Base-by-base conservation (phyloP, 2,329 filamentous ascomycete genomes). In the Blastomyces gilchristii region DNA sequence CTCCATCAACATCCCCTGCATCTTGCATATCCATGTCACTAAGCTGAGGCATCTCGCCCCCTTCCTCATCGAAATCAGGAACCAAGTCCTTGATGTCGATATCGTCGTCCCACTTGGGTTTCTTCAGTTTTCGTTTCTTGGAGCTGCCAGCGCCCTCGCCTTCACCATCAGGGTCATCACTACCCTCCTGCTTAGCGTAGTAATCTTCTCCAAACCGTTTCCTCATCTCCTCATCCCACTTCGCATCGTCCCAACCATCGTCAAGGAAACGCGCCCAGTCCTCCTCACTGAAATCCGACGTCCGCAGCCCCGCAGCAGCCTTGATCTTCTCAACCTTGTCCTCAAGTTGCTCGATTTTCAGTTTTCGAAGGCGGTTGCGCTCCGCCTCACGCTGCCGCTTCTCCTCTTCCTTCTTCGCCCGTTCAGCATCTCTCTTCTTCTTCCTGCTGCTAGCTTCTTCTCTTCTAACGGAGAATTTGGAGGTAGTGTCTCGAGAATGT, bases 31-130 rank as follows among this genome's bases (percentile, higher is more conserved):
- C 75, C 16, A 78, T 78, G n/a, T 80, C 75, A 8, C 82, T 80
- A 0, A 76, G 79, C 66, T 87, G 83, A 0, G 78, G 77, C 25
- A 84, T 83, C 59, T 80, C 65, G 28, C 18, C 52, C 25, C 4
- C 52, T 77, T 84, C 84, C 34, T 90, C 89, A 25, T 90, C 85
- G 71, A 95, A 96, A 65, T 96, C 90, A 1, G 91, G 91, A 37
- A 96, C 79, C 60, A 97, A 82, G 74, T 96, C 93, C 65, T 89
- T 91, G 78, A 99, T 97, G 72, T 97, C 92, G 69, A 99, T 97
- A 73, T 99, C 94, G 71, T 97, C 91, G 70, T 97, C 90, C 88
- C 93, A 99, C 66, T 86, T 89, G 11, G 90, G 91, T 78, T 96
- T 96, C 81, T 90, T 91, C 11, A 83, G 77, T 67, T 81, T 81